Conservation (phyloP, 2,329 filamentous ascomycete species). For the Aspergillus sp. region DNA sequence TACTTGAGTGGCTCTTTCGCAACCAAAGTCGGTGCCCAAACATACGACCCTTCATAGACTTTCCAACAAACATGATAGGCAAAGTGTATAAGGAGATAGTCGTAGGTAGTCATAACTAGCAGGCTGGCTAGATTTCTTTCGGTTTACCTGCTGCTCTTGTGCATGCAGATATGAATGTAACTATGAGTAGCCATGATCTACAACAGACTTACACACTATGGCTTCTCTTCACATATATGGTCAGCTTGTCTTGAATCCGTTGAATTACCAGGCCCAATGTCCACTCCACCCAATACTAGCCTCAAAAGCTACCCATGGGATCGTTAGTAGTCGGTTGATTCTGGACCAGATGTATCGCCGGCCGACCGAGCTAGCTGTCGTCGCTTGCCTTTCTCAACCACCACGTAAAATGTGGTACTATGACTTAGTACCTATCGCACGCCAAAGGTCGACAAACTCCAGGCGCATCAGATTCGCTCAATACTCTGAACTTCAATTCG, state of each 20-base stretch:
- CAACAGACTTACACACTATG: background rate
- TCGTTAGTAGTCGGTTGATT: background rate
- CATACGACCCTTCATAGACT: conserved; percentile 31
- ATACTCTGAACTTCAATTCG: background rate
- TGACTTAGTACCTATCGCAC: background rate
- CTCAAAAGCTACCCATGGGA: too few species aligned
- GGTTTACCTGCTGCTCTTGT: too few species aligned
- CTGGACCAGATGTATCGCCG: background rate
- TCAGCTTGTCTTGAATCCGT: background rate
- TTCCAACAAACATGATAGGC: background rate
- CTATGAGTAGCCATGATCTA: background rate
- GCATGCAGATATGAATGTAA: conserved; percentile 16
- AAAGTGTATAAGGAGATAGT: background rate
- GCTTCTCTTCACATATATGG: too few species aligned
- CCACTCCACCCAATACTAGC: too few species aligned
- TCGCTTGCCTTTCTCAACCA: background rate
- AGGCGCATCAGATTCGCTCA: too few species aligned
- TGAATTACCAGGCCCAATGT: background rate
- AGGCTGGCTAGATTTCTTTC: background rate
- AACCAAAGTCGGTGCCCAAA: conserved; percentile 30
- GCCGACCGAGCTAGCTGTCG: background rate
- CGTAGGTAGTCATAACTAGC: background rate
- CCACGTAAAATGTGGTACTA: background rate
- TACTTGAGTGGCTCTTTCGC: conserved; percentile 31
- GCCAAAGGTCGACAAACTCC: background rate